Base-by-base conservation (phyloP, 768 basidiomycete species). In the Agaricus sinodeliciosus region DNA sequence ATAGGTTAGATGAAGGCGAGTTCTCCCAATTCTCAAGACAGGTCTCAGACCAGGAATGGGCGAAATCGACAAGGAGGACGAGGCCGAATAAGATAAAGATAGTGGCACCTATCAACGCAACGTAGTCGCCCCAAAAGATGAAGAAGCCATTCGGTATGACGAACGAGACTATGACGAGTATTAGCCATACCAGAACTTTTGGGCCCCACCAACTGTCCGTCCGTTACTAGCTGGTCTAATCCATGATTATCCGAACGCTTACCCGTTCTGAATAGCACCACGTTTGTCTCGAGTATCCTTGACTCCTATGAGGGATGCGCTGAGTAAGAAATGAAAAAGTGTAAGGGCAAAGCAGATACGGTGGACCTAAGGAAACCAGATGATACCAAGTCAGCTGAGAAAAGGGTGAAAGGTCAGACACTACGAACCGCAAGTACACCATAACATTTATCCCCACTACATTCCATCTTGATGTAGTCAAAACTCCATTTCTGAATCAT, bases 381-480 rank as follows among this genome's bases (percentile, higher is more conserved):
- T 22, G 3, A 25, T 28, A 11, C 3, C 27, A 56, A 31, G 49
- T 47, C 22, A 57, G 27, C 22, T 18, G 15, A 9, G 11, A 49
- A 12, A 51, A 26, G 37, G 1, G 46, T 16, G 36, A 27, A 22
- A 22, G 0, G 2, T 36, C 36, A 36, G 39, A 25, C 22, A n/a
- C 25, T 3, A 75, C 87, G 50, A 59, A 95, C 94, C 12, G 94
- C 95, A 40, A 99, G 79, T 1, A 99, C 87, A 35, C 95, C 95
- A 60, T 98, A 99, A 62, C 95, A 99, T 64, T 93, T 91, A 27
- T 88, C 94, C 37, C 81, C 87, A 15, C 79, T 83, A 60, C 95
- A 99, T 46, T 93, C 87, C 92, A 99, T 94, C 81, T 97, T 95
- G 65, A 97, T 88, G 66, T 97, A 99, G 60, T 95, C 94, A 65